Evolutionary conservation across 2,329 filamentous ascomycete genomes (phyloP).

Genomic region (Orbilia ellipsospora): DNA sequence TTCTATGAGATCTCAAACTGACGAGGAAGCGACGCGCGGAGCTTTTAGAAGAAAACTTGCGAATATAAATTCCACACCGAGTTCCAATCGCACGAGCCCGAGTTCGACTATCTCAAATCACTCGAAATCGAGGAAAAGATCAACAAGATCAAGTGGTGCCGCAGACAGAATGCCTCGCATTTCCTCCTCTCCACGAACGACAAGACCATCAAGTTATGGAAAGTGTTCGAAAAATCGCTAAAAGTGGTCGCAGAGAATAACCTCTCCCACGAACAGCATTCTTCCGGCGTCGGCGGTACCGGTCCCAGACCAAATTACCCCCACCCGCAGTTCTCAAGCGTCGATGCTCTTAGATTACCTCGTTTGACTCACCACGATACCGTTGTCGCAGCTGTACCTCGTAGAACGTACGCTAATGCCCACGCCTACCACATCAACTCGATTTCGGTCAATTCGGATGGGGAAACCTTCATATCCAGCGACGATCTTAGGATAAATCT

Average conservation of each 20-base stretch:
- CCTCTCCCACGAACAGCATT: slow-evolving; percentile 90
- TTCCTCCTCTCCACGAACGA: slow-evolving; percentile 98
- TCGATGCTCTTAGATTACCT: slow-evolving; percentile 88
- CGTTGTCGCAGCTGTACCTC: slow-evolving; percentile 93
- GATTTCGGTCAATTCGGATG: slow-evolving; percentile 99
- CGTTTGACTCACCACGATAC: slow-evolving; percentile 98
- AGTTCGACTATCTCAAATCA: slow-evolving; percentile 99
- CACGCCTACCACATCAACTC: slow-evolving; percentile 99
- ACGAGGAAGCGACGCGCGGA: slow-evolving; percentile 28
- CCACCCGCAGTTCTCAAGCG: slow-evolving; percentile 79
- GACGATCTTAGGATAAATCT: slow-evolving; percentile 97
- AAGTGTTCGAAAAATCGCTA: slow-evolving; percentile 98
- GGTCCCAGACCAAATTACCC: slow-evolving; percentile 75
- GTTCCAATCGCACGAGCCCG: slow-evolving; percentile 98
- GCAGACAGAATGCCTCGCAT: slow-evolving; percentile 96
- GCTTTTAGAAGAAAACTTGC: slow-evolving; percentile 93
- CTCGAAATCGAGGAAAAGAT: slow-evolving; percentile 99
- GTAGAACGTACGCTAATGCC: slow-evolving; percentile 96
- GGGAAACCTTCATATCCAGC: slow-evolving; percentile 98
- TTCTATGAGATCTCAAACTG: background rate
- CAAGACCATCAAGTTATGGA: slow-evolving; percentile 99
- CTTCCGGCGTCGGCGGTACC: slow-evolving; percentile 67
- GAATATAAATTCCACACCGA: slow-evolving; percentile 99
- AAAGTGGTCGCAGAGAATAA: slow-evolving; percentile 99
- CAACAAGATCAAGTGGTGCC: slow-evolving; percentile 99